Base-by-base conservation (phyloP, 2,329 filamentous ascomycete species). In the Niveomyces coronatus region DNA sequence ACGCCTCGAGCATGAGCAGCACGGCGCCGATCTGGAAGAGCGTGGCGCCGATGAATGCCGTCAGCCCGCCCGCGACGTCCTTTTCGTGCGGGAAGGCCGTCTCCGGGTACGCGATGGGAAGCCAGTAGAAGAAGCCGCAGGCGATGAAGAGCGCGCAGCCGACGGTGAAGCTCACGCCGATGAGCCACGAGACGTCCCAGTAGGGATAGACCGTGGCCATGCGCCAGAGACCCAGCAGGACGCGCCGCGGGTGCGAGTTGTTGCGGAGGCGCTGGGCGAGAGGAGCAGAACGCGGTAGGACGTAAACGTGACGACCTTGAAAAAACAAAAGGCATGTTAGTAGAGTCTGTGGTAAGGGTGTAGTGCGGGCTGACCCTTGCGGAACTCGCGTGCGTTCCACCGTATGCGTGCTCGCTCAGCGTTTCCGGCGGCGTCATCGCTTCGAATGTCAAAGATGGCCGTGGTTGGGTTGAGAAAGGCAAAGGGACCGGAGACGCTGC, bases 1-100 rank as follows among this genome's bases (percentile, higher is more conserved):
- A 60, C 3, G 74, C 72, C 49, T 80, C 76, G 9, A 76, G 54
- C 47, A 78, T 58, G n/a, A 79, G 56, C 2, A 78, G 50, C 4
- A 78, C 46, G 40, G 68, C 70, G 1, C 74, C 74, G 3, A 74
- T 40, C 43, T 75, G 70, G 51, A 80, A 80, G 4, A 78, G 57
- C 2, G 71, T 76, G 0, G 74, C 73, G 4, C 75, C 75, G 17
- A 79, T 62, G 47, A 78, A 76, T 0, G 71, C 71, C 0, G 66
- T 70, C 20, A 76, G 63, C 3, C 74, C 76, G 1, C 63, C 78
- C 39, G 60, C 57, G 3, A 63, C 40, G 2, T 58, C 55, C 13
- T n/a, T 18, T 51, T 81, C 76, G 23, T 62, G 61, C 1, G 55
- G 28, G 47, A 81, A 81, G 41, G 65, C 63, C 0, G 65, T 67